Conservation (phyloP, 1,139 yeast genomes). For the Pichia sp. region DNA sequence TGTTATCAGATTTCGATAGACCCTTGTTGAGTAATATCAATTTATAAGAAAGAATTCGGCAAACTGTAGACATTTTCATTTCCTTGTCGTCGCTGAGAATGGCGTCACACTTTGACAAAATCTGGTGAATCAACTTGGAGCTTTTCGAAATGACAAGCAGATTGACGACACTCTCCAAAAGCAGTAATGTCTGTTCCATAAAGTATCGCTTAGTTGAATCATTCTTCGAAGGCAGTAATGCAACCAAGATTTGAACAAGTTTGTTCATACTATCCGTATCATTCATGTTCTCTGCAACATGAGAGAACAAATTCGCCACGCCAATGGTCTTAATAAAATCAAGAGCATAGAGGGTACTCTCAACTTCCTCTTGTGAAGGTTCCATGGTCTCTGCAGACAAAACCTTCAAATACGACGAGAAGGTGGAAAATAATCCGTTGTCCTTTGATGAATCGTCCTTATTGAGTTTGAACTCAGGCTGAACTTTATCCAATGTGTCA, state of each 20-base stretch:
- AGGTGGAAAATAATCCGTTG: conserved; percentile 73
- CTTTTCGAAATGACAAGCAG: conserved; percentile 41
- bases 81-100: conserved; percentile 13
- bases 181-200: conserved; percentile 49
- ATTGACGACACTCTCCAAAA: conserved; percentile 49
- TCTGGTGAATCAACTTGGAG: conserved; percentile 25
- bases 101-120: conserved; percentile 20
- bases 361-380: conserved; percentile 90
- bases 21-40: conserved; percentile 35
- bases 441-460: conserved; percentile 59
- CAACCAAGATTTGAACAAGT: conserved; percentile 29
- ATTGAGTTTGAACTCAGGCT: conserved; percentile 58
- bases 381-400: conserved; percentile 81
- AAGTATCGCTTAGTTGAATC: conserved; percentile 39
- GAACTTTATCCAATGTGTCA: conserved; percentile 49
- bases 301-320: conserved; percentile 43
- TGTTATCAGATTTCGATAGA: conserved; percentile 9
- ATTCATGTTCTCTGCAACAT: conserved; percentile 28
- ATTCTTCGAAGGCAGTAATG: conserved; percentile 25
- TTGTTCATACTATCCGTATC: conserved; percentile 23
- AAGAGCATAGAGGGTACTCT: conserved; percentile 70
- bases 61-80: conserved; percentile 14
- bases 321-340: conserved; percentile 74
- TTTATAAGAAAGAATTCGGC: conserved; percentile 33
- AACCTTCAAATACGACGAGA: conserved; percentile 88